A percentile compares a stretch with the other conserved stretches of the same genome.
Evolutionary conservation across 2,329 filamentous ascomycete species (phyloP).

Genomic region (Thelonectria rubi): DNA sequence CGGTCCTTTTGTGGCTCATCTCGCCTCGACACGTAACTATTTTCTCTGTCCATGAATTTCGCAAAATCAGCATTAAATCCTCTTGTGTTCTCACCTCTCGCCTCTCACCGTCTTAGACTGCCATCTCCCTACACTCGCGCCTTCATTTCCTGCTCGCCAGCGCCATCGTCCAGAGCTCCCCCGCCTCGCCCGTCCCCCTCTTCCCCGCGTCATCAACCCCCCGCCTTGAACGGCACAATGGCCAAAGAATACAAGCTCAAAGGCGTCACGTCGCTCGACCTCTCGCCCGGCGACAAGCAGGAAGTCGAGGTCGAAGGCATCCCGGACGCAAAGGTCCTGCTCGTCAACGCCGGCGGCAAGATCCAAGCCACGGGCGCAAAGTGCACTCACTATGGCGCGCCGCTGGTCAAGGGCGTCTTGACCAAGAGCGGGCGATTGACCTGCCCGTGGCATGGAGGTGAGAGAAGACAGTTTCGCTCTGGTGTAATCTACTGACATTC

Average conservation of each 20-base stretch:
- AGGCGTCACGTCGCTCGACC: conserved; percentile 75
- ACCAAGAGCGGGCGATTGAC: conserved; percentile 84
- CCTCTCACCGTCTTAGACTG: neutral
- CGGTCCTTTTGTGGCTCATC: neutral
- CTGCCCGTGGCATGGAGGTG: conserved; percentile 96
- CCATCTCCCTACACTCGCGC: neutral
- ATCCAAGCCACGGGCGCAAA: conserved; percentile 83
- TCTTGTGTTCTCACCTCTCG: neutral
- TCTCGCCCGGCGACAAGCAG: conserved; percentile 83
- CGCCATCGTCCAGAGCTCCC: conserved; percentile 23
- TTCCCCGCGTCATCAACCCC: conserved; percentile 38
- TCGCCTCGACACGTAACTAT: neutral
- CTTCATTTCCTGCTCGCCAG: conserved; percentile 9
- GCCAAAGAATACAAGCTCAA: conserved; percentile 75
- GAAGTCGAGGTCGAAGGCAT: conserved; percentile 93
- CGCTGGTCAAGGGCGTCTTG: conserved; percentile 85
- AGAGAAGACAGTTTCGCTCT: conserved; percentile 31
- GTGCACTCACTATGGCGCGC: conserved; percentile 93
- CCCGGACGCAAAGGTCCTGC: conserved; percentile 83
- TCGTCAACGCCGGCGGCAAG: conserved; percentile 80
- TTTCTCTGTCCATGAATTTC: neutral
- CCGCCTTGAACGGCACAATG: conserved; percentile 51
- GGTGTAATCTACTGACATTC: conserved; percentile 11
- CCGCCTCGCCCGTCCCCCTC: conserved; percentile 2
- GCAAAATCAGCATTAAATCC: neutral